These are phyloP conservation scores for Amphicarpaea edgeworthii DNA, from an alignment of 306 rosid species.

Conservation along the genomic window DNA sequence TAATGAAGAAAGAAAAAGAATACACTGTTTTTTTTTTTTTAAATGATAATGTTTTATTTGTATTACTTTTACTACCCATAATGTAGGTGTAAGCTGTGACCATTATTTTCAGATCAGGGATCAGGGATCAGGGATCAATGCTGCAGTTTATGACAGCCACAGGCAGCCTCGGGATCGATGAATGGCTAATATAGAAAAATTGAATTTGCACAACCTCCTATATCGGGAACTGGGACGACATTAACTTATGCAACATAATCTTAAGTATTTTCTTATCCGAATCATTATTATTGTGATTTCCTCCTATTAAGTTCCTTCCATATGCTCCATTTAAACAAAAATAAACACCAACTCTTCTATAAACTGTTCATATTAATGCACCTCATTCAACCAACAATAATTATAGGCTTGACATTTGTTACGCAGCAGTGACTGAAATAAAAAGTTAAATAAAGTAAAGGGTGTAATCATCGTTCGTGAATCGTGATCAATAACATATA, in stretches of 20 bases:
- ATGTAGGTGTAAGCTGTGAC: not conserved
- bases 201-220: not conserved
- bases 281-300: not conserved
- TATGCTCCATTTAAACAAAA: not conserved
- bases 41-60: too few species aligned
- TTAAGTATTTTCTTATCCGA: not conserved
- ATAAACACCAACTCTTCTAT: too few species aligned
- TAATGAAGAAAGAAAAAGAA: too few species aligned
- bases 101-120: not conserved
- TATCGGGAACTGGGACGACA: too few species aligned
- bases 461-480: too few species aligned
- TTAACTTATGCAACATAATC: not conserved
- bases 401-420: slow-evolving; percentile 32
- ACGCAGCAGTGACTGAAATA: slow-evolving; percentile 35
- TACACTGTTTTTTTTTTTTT: too few species aligned
- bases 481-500: too few species aligned
- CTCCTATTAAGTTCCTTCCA: not conserved
- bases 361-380: too few species aligned
- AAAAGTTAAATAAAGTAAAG: slow-evolving; percentile 31
- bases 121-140: too few species aligned
- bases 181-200: not conserved
- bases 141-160: not conserved
- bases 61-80: not conserved
- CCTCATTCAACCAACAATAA: slow-evolving; percentile 25
- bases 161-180: not conserved